Conservation (phyloP, 1,284 basidiomycete species). For the Pseudozyma sp. region DNA sequence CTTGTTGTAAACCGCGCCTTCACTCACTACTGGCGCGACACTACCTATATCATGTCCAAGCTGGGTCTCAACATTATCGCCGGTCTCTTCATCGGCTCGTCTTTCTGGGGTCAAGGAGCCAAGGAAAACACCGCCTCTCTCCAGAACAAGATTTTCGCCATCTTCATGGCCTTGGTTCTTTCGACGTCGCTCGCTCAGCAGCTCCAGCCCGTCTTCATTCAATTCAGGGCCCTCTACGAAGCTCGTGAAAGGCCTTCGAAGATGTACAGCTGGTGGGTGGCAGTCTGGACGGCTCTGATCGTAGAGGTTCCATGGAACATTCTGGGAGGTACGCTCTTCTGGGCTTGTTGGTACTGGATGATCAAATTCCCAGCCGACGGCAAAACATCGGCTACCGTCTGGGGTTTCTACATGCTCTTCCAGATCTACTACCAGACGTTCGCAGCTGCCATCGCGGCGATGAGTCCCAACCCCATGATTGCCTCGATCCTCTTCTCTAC, state of each 20-base stretch:
- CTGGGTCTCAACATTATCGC: constrained; percentile 72
- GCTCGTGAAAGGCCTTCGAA: constrained; percentile 79
- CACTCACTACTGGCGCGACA: constrained; percentile 66
- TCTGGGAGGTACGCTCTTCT: constrained; percentile 61
- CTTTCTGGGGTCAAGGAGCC: constrained; percentile 60
- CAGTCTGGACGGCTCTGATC: constrained; percentile 71
- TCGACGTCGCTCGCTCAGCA: constrained; percentile 64
- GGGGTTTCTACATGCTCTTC: constrained; percentile 60
- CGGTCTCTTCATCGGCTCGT: constrained; percentile 75
- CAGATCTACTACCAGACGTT: constrained; percentile 74
- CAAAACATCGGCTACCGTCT: constrained; percentile 45
- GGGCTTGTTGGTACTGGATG: constrained; percentile 62
- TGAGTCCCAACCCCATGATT: constrained; percentile 77
- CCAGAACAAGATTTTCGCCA: constrained; percentile 82
- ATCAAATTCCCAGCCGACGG: constrained; percentile 32
- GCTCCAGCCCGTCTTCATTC: constrained; percentile 71
- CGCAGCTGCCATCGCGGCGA: constrained; percentile 76
- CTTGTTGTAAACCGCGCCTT: constrained; percentile 55
- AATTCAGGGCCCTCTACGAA: constrained; percentile 76
- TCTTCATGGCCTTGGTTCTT: constrained; percentile 69
- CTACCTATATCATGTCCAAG: constrained; percentile 58
- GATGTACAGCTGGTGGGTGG: constrained; percentile 85
- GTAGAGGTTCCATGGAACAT: constrained; percentile 68
- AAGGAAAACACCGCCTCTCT: constrained; percentile 45
- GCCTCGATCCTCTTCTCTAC: constrained; percentile 77